Conservation (phyloP, 2,329 filamentous ascomycete species). For the Pestalotiopsis sp. region DNA sequence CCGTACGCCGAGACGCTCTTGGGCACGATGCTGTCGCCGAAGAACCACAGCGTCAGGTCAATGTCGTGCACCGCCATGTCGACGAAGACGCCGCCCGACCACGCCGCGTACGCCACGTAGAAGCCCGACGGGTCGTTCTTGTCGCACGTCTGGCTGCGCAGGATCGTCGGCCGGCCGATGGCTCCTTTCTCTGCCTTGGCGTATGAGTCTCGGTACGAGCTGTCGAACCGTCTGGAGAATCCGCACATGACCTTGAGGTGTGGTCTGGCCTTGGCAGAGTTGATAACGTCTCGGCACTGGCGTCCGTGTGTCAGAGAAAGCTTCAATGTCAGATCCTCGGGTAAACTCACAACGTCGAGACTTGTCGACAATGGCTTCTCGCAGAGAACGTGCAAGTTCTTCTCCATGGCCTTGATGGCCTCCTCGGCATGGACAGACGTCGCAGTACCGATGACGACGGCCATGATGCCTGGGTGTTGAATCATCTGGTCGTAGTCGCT, state of each 20-base stretch:
- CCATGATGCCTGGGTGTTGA: slow-evolving; percentile 38
- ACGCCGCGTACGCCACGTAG: slow-evolving; percentile 69
- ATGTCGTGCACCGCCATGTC: slow-evolving; percentile 74
- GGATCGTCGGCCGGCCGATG: slow-evolving; percentile 62
- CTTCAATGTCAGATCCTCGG: not conserved
- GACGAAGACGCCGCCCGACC: slow-evolving; percentile 70
- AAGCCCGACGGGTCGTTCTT: slow-evolving; percentile 66
- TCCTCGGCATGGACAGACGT: slow-evolving; percentile 61
- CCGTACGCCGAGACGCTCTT: slow-evolving; percentile 60
- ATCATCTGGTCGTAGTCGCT: slow-evolving; percentile 50
- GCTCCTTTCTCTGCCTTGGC: slow-evolving; percentile 52
- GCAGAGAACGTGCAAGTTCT: slow-evolving; percentile 57
- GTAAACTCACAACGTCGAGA: slow-evolving; percentile 54
- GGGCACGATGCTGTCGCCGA: slow-evolving; percentile 53
- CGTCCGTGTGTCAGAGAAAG: not conserved
- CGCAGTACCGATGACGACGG: slow-evolving; percentile 41
- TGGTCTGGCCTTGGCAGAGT: slow-evolving; percentile 55
- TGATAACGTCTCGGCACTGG: slow-evolving; percentile 62
- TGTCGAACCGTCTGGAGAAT: slow-evolving; percentile 68
- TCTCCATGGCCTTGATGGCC: slow-evolving; percentile 57
- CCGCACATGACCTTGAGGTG: slow-evolving; percentile 68
- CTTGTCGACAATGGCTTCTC: slow-evolving; percentile 63
- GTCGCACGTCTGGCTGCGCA: slow-evolving; percentile 69
- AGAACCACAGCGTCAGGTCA: slow-evolving; percentile 66
- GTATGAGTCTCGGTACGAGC: slow-evolving; percentile 64